Evolutionary conservation across 495 filamentous ascomycete species (phyloP), one percentile per base, ranked within the genome.

Genomic region (Penicillium cosmopolitanum): DNA sequence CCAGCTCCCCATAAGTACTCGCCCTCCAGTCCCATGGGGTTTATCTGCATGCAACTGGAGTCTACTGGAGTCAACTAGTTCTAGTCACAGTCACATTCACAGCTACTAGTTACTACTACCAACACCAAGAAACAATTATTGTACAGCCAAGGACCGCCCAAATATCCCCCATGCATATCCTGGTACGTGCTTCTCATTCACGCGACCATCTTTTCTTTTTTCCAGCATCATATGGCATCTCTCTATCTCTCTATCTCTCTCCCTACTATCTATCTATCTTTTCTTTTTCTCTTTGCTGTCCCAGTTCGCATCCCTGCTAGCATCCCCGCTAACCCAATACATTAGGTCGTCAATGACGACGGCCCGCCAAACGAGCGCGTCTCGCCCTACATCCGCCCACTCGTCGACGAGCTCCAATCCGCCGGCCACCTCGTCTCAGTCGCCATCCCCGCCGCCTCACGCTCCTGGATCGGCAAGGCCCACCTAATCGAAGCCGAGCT

Each of bases 401-500:
- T 96, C 67, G 87, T 97, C 42, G 76, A 85, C 48, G 82, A 86
- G 31, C 89, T 98, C 58, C 84, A 95, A 77, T 63, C 74, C 40
- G 84, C 84, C n/a, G 91, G 92, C 44, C 93, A 96, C 74, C 80
- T 77, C 55, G 90, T 98, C 70, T 93, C 90, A n/a, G 93, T 98
- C 57, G 88, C 93, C 64, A 86, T 98, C 40, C 95, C 95, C 1
- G 87, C 96, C 69, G 84, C 85, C 15, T 96, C 97, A 64, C 88
- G 93, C 35, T 96, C 91, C 15, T 98, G 95, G 95, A 97, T 98
- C 70, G 93, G 93, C 56, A 98, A 98, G 77, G 95, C 95, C 3
- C 94, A 98, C 73, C 84, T 98, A 47, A 91, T 96, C 67, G 92
- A 92, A 67, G 86, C 91, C 62, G 84, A 87, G 3, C 81, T 96